Conservation (phyloP, 1,139 yeast genomes). For the Kodamaea fungicola region DNA sequence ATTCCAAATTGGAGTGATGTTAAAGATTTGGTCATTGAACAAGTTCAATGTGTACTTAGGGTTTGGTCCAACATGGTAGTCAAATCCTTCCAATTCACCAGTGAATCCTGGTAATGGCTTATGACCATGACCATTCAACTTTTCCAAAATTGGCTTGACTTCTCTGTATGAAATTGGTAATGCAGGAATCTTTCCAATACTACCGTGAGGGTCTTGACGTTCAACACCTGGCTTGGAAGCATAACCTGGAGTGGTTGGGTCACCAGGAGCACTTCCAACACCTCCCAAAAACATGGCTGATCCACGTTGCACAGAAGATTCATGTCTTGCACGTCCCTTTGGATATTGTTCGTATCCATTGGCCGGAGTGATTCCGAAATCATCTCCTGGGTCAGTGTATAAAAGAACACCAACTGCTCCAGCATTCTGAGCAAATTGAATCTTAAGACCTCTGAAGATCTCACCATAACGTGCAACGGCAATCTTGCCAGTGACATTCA, state of each 20-base stretch:
- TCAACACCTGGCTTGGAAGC: slow-evolving; percentile 60
- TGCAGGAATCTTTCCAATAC: slow-evolving; percentile 46
- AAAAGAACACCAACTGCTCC: slow-evolving; percentile 45
- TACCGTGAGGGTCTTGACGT: slow-evolving; percentile 38
- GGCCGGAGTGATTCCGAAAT: slow-evolving; percentile 38
- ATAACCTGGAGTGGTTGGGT: slow-evolving; percentile 85
- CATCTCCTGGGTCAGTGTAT: slow-evolving; percentile 47
- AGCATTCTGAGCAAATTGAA: slow-evolving; percentile 46
- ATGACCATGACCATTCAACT: slow-evolving; percentile 34
- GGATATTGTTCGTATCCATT: slow-evolving; percentile 46
- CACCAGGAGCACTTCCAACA: slow-evolving; percentile 65
- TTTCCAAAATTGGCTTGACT: slow-evolving; percentile 41
- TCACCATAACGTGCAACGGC: slow-evolving; percentile 40
- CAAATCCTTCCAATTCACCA: slow-evolving; percentile 42
- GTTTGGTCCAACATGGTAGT: slow-evolving; percentile 47
- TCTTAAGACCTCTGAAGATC: slow-evolving; percentile 44
- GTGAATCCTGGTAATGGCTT: slow-evolving; percentile 30
- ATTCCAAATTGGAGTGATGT: slow-evolving; percentile 42
- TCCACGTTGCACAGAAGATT: slow-evolving; percentile 56
- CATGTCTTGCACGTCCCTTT: slow-evolving; percentile 46
- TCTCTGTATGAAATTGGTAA: slow-evolving; percentile 47
- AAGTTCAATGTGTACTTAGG: slow-evolving; percentile 40
- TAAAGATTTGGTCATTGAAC: slow-evolving; percentile 41
- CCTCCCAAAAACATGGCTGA: slow-evolving; percentile 75
- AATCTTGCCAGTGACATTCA: slow-evolving; percentile 41